phyloP scores from a whole-genome alignment of 345 rosid species.

The Cardamine occulta region DNA sequence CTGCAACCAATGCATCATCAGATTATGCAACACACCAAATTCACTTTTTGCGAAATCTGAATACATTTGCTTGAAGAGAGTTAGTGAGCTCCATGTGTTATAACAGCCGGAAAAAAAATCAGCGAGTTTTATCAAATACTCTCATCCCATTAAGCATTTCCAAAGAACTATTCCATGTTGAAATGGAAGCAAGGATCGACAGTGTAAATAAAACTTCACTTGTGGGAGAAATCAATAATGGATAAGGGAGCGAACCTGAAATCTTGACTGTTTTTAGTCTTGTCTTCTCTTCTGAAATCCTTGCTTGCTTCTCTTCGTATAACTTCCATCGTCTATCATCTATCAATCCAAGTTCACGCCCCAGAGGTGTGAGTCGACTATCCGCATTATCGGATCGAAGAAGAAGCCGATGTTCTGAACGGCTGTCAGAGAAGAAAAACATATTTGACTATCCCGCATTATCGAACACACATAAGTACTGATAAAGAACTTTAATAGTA shows the following conservation, averaged over 20 bases:
- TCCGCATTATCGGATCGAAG: conserved; percentile 97
- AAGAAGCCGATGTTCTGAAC: conserved; percentile 93
- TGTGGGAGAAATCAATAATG: not conserved
- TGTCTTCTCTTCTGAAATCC: conserved; percentile 75
- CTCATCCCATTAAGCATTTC: not conserved
- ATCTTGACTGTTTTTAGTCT: conserved; percentile 79
- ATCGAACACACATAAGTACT: conserved; percentile 10
- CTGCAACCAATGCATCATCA: conserved; percentile 22
- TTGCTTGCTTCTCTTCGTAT: conserved; percentile 86
- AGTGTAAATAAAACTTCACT: not conserved
- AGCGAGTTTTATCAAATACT: conserved; percentile 8
- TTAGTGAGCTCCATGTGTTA: conserved; percentile 7
- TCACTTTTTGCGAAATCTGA: not conserved
- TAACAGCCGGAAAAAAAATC: not conserved
- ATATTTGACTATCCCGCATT: conserved; percentile 23
- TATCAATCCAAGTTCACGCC: conserved; percentile 86
- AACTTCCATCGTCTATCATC: conserved; percentile 90
- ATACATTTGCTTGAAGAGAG: conserved; percentile 18
- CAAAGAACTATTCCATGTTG: not conserved
- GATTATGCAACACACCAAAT: not conserved
- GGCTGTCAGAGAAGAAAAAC: conserved; percentile 53
- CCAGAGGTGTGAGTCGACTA: conserved; percentile 96
- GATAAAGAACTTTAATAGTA: conserved; percentile 2
- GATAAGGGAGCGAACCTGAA: conserved; percentile 56
- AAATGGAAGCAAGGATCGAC: conserved; percentile 12